Conservation (phyloP, 495 filamentous ascomycete species). For the Paragyromitra xinjiangensis region DNA sequence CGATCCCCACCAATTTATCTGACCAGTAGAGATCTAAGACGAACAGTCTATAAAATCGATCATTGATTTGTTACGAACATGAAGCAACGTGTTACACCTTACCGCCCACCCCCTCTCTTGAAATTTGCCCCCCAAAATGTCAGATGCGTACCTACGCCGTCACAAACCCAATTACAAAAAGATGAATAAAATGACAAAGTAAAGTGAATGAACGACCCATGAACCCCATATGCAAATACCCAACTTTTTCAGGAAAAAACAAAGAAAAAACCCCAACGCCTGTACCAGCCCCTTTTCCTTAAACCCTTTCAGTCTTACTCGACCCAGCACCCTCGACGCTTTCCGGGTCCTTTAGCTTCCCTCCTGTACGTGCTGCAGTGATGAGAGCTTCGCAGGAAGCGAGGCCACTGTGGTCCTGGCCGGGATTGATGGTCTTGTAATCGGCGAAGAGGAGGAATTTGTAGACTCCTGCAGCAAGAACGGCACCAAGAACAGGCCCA, state of each 20-base stretch:
- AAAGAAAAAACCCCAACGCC: slow-evolving; percentile 26
- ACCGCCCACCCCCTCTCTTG: neutral
- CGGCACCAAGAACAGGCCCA: slow-evolving; percentile 62
- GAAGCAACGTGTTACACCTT: slow-evolving; percentile 3
- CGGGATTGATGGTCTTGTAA: slow-evolving; percentile 59
- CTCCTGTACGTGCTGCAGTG: slow-evolving; percentile 21
- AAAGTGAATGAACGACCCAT: slow-evolving; percentile 2
- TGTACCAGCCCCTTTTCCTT: neutral
- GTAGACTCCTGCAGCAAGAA: slow-evolving; percentile 55
- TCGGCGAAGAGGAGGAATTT: slow-evolving; percentile 56
- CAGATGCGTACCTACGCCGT: slow-evolving; percentile 27
- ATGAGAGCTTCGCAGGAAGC: slow-evolving; percentile 22
- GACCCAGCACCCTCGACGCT: slow-evolving; percentile 3
- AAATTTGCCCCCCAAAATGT: slow-evolving; percentile 10
- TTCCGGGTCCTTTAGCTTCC: neutral
- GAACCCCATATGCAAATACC: slow-evolving; percentile 23
- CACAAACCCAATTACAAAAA: slow-evolving; percentile 22
- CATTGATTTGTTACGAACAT: slow-evolving; percentile 18
- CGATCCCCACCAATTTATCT: neutral
- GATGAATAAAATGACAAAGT: slow-evolving; percentile 17
- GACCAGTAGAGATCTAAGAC: neutral
- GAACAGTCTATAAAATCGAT: neutral
- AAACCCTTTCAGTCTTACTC: slow-evolving; percentile 1
- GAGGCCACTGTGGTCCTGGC: slow-evolving; percentile 56
- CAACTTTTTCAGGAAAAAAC: slow-evolving; percentile 3